Evolutionary conservation across 163 green algal genomes (phyloP).

Genomic region (Scenedesmus sp.): DNA sequence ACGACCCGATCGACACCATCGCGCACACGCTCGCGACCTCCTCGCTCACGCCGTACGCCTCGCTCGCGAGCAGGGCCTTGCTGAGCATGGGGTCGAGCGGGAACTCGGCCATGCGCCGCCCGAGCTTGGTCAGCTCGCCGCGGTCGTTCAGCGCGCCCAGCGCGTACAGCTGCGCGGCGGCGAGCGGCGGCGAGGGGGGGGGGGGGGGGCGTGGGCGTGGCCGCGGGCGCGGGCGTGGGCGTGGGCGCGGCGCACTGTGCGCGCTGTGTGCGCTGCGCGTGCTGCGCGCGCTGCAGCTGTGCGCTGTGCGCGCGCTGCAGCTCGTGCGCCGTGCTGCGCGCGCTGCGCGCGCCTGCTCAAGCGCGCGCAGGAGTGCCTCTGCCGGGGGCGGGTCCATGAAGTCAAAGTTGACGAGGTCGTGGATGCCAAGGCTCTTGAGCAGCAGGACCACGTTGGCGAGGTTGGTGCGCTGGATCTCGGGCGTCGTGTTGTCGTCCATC

Average conservation of each 20-base stretch:
- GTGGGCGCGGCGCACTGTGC: too few relatives aligned
- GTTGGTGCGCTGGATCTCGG: constrained; percentile 92
- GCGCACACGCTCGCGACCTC: constrained; percentile 92
- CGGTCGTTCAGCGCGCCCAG: constrained; percentile 95
- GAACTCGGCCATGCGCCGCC: constrained; percentile 98
- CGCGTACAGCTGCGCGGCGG: constrained; percentile 78
- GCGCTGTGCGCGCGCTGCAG: too few relatives aligned
- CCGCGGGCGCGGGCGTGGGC: too few relatives aligned
- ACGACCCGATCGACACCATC: constrained; percentile 92
- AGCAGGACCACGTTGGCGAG: constrained; percentile 85
- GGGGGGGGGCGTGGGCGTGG: too few relatives aligned
- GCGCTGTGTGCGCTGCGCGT: too few relatives aligned
- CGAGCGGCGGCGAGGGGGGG: too few relatives aligned
- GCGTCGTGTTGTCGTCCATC: constrained; percentile 95
- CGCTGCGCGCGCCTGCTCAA: constrained; percentile 68
- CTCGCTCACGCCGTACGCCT: constrained; percentile 85
- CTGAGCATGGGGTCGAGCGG: constrained; percentile 96
- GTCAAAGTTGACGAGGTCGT: constrained; percentile 98
- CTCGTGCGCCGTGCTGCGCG: too few relatives aligned
- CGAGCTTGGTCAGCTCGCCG: constrained; percentile 97
- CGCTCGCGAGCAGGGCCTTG: constrained; percentile 91
- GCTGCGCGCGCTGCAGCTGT: too few relatives aligned
- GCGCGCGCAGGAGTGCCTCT: constrained; percentile 83
- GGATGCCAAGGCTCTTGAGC: constrained; percentile 95
- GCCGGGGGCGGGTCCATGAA: constrained; percentile 99